Evolutionary conservation across 768 basidiomycete species (phyloP), one percentile per base, ranked within the genome.

Genomic region (Phlebiopsis flavidoalba): DNA sequence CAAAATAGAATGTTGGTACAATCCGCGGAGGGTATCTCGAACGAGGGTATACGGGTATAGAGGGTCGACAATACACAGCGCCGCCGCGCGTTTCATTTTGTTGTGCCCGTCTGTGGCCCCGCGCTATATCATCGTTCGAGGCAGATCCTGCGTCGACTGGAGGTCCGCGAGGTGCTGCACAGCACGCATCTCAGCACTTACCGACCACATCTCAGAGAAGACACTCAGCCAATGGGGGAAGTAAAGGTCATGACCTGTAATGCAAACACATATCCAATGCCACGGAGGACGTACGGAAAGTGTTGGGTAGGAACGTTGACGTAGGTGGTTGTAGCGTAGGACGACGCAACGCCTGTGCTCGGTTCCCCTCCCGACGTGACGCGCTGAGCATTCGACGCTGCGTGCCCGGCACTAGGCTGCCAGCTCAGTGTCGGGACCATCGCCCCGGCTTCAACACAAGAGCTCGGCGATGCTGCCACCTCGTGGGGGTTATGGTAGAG

Each of bases 141-240:
- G 64, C 14, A 65, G 60, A 33, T 66, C 66, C 22, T 60, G 59
- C 46, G 56, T 35, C 24, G 66, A 2, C 31, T 26, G 26, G 21
- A 70, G 56, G 52, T 70, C 69, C 26, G 64, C 65, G 15, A 70
- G 58, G 51, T 70, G n/a, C 68, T 69, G 31, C 36, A 54, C 31
- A 49, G n/a, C 35, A 8, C 31, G 37, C 21, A 35, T 15, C 19
- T 40, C 36, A 57, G 24, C 59, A 43, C 33, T 10, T 21, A 6
- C 40, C 11, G 14, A n/a, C 19, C 22, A 31, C 26, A 31, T 31
- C 54, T 33, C 15, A 36, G 31, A 37, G 35, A 35, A 8, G 17
- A 35, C 37, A 48, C 72, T 53, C 47, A 75, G n/a, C 73, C 74
- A 51, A 77, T 77, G 10, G 76, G 76, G 12, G 75, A 76, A 46